Conservation (phyloP, 2,329 filamentous ascomycete genomes). For the Calonectria ilicicola region DNA sequence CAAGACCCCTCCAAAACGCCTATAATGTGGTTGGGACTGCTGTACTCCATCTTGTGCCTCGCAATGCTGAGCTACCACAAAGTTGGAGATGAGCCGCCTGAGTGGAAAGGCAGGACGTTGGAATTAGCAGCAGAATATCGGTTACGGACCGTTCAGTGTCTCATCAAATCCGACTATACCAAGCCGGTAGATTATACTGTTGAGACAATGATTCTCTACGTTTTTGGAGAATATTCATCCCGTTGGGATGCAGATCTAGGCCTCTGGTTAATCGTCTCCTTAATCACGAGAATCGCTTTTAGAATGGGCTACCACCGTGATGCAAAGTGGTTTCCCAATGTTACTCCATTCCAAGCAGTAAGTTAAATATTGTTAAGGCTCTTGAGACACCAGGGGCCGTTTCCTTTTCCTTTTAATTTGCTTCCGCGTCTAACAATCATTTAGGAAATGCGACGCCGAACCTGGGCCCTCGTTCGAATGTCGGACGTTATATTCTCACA, state of each 20-base stretch:
- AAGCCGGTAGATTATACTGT: conserved; percentile 80
- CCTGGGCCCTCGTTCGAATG: conserved; percentile 79
- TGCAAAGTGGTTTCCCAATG: conserved; percentile 77
- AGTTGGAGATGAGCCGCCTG: conserved; percentile 82
- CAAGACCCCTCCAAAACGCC: conserved; percentile 78
- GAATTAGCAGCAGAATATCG: conserved; percentile 75
- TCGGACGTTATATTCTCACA: conserved; percentile 83
- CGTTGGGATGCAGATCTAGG: conserved; percentile 80
- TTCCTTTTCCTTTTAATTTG: background rate
- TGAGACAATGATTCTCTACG: conserved; percentile 82
- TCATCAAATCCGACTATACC: conserved; percentile 82
- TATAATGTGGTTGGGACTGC: conserved; percentile 81
- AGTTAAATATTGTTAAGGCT: conserved; percentile 37
- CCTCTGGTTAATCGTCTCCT: conserved; percentile 68
- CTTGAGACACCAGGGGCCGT: background rate
- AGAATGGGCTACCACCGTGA: conserved; percentile 85
- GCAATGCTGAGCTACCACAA: conserved; percentile 84
- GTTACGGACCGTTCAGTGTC: conserved; percentile 80
- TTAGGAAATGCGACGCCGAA: conserved; percentile 77
- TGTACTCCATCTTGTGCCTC: conserved; percentile 82
- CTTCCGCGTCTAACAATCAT: conserved; percentile 20
- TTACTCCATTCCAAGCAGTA: conserved; percentile 79
- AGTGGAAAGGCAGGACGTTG: conserved; percentile 76
- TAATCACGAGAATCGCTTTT: conserved; percentile 69
- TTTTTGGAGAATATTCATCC: conserved; percentile 80